Evolutionary conservation across 345 rosid species (phyloP).

Genomic region (Heritiera fomes): DNA sequence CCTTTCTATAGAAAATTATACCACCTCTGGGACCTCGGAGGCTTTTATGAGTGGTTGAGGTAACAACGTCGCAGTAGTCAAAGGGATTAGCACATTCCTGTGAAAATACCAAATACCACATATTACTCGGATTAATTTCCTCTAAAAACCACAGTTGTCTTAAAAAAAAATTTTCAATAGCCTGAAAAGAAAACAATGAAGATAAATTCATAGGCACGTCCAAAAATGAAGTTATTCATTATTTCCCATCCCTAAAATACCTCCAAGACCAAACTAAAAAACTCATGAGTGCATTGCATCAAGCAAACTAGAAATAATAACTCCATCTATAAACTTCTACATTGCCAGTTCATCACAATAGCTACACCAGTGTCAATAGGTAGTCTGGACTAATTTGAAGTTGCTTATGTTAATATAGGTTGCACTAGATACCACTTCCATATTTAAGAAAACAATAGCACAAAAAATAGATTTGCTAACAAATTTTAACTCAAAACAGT

Average conservation of each 20-base stretch:
- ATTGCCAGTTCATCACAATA: not conserved
- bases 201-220: not conserved
- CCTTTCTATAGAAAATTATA: slow-evolving; percentile 78
- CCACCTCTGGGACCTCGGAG: slow-evolving; percentile 96
- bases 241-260: not conserved
- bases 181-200: not conserved
- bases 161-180: not conserved
- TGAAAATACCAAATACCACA: slow-evolving; percentile 13
- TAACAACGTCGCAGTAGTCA: slow-evolving; percentile 83
- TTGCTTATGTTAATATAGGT: not conserved
- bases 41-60: slow-evolving; percentile 93
- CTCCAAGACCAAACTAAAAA: not conserved
- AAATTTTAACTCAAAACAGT: not conserved
- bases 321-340: not conserved
- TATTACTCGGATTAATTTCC: slow-evolving; percentile 1
- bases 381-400: not conserved
- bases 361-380: not conserved
- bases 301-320: not conserved
- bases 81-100: slow-evolving; percentile 81
- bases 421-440: not conserved
- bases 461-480: not conserved
- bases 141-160: not conserved
- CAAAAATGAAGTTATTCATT: not conserved
- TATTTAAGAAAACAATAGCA: not conserved
- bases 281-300: not conserved